Conservation (phyloP, 2,329 filamentous ascomycete genomes). For the Tolypocladium tundrense region DNA sequence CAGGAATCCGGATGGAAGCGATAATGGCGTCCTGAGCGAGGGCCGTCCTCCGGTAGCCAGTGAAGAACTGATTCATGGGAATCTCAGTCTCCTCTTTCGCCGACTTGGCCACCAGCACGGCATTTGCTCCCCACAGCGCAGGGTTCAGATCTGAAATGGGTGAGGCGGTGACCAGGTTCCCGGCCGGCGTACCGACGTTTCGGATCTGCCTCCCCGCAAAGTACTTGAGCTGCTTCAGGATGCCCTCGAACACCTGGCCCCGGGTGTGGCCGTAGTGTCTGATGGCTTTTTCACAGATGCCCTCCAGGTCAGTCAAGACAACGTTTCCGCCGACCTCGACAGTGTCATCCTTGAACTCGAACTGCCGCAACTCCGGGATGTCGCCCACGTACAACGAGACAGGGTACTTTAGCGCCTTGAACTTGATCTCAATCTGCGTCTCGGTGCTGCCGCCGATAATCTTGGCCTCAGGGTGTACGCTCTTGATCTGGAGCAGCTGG, state of each 20-base stretch:
- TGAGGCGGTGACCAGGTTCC: slow-evolving; percentile 87
- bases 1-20: slow-evolving; percentile 74
- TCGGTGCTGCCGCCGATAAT: slow-evolving; percentile 94
- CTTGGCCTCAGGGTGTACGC: slow-evolving; percentile 73
- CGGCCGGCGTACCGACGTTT: slow-evolving; percentile 94
- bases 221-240: slow-evolving; percentile 87
- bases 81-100: slow-evolving; percentile 65
- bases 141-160: slow-evolving; percentile 96
- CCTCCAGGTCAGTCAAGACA: slow-evolving; percentile 80
- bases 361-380: slow-evolving; percentile 79
- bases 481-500: slow-evolving; percentile 88
- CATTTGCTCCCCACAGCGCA: slow-evolving; percentile 79
- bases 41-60: slow-evolving; percentile 77
- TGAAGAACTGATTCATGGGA: slow-evolving; percentile 90
- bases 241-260: slow-evolving; percentile 78
- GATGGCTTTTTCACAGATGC: slow-evolving; percentile 70
- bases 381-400: slow-evolving; percentile 89
- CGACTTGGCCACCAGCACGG: slow-evolving; percentile 71
- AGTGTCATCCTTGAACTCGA: slow-evolving; percentile 65
- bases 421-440: slow-evolving; percentile 97
- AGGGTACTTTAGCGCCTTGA: slow-evolving; percentile 87
- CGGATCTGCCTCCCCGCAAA: slow-evolving; percentile 93
- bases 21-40: slow-evolving; percentile 76
- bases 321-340: slow-evolving; percentile 93
- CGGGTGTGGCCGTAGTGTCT: slow-evolving; percentile 61